phyloP scores from a whole-genome alignment of 257 asterid species.

The Pogostemon cablin region DNA sequence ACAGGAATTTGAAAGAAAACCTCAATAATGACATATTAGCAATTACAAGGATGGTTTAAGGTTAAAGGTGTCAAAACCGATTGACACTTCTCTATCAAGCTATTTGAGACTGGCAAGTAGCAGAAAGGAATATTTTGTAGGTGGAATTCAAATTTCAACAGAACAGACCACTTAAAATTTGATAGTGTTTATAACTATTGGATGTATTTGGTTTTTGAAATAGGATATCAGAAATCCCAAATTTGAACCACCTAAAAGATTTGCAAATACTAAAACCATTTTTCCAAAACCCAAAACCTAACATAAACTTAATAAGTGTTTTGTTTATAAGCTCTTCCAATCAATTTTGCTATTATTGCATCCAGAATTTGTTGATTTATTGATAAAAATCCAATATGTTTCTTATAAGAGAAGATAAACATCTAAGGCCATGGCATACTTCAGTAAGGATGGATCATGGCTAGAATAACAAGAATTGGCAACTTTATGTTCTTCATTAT shows the following conservation, averaged over 20 bases:
- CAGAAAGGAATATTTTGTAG: neutral
- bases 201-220: too few relatives aligned
- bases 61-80: conserved; percentile 13
- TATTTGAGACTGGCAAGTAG: neutral
- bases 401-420: neutral
- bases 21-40: conserved; percentile 25
- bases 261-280: too few relatives aligned
- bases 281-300: too few relatives aligned
- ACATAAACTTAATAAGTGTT: too few relatives aligned
- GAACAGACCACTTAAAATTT: neutral
- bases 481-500: conserved; percentile 9
- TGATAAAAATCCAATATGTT: neutral
- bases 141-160: conserved; percentile 15
- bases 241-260: too few relatives aligned
- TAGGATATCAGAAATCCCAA: too few relatives aligned
- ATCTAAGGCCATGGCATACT: neutral
- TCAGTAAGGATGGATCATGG: neutral
- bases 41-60: conserved; percentile 11
- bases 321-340: too few relatives aligned
- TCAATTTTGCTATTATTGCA: too few relatives aligned
- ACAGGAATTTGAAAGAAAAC: conserved; percentile 20
- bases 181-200: too few relatives aligned
- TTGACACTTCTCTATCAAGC: too few relatives aligned
- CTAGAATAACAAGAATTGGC: neutral
- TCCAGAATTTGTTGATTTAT: too few relatives aligned